Percentiles rank a stretch among this genome's conserved stretches.
These are phyloP conservation scores for Kwoniella dendrophila DNA, from an alignment of 768 basidiomycete species.

Conservation along the genomic window DNA sequence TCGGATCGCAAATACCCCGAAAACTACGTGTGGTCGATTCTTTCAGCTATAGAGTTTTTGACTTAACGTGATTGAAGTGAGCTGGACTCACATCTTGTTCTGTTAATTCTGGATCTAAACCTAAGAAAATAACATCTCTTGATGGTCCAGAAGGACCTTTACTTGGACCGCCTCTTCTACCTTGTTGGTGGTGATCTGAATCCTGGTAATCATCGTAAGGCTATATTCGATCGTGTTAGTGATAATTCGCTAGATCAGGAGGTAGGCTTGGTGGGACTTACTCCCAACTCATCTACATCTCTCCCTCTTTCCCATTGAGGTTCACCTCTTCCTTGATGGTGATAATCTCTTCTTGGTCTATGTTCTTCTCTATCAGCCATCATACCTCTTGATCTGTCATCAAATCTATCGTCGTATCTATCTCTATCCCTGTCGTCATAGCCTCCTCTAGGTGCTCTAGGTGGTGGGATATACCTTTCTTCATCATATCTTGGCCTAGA, in stretches of 20 bases:
- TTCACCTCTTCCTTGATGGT: slow-evolving; percentile 6
- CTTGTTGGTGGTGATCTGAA: not conserved
- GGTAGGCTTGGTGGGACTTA: slow-evolving; percentile 13
- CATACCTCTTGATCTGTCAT: slow-evolving; percentile 28
- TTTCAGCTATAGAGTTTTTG: not conserved
- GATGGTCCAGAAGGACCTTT: slow-evolving; percentile 74
- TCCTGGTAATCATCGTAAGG: slow-evolving; percentile 3
- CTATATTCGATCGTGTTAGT: slow-evolving; percentile 1
- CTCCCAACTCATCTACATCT: slow-evolving; percentile 32
- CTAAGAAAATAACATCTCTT: slow-evolving; percentile 93
- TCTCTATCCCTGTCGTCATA: slow-evolving; percentile 18
- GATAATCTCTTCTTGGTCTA: slow-evolving; percentile 3
- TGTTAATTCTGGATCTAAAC: slow-evolving; percentile 85
- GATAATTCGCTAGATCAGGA: not conserved
- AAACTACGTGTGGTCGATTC: slow-evolving; percentile 21
- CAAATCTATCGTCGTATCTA: slow-evolving; percentile 9
- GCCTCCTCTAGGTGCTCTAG: slow-evolving; percentile 10
- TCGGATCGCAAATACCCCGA: slow-evolving; percentile 46
- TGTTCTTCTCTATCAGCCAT: slow-evolving; percentile 37
- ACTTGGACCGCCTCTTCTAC: slow-evolving; percentile 8
- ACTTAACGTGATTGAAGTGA: too few species aligned
- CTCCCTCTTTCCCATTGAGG: slow-evolving; percentile 44
- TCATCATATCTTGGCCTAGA: slow-evolving; percentile 9
- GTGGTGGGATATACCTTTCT: slow-evolving; percentile 14
- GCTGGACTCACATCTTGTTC: slow-evolving; percentile 78